Conservation (phyloP, 2,329 filamentous ascomycete genomes). For the Talaromyces sp. region DNA sequence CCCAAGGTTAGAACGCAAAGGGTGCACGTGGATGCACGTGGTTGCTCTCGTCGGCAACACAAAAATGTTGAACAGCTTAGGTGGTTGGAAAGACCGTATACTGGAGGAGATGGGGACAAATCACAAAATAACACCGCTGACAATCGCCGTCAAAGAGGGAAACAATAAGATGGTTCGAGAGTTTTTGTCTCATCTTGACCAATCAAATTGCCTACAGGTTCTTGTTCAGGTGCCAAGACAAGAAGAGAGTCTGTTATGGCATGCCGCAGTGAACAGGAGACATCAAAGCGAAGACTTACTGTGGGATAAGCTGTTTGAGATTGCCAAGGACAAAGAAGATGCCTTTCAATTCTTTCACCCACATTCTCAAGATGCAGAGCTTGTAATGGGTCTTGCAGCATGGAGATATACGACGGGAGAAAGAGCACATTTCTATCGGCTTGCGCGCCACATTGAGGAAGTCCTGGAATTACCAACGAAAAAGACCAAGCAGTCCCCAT, state of each 20-base stretch:
- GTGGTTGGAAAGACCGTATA: not conserved
- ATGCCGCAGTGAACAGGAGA: not conserved
- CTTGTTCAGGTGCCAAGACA: not conserved
- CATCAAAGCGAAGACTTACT: not conserved
- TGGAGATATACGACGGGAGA: not conserved
- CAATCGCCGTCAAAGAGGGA: not conserved
- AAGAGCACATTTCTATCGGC: not conserved
- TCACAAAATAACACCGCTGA: not conserved
- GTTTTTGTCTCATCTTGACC: not conserved
- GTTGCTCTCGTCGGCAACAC: not conserved
- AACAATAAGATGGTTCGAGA: not conserved
- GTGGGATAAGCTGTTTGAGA: not conserved
- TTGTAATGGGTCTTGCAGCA: not conserved
- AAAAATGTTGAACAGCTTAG: not conserved
- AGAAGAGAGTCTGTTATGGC: not conserved
- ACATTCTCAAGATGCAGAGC: not conserved
- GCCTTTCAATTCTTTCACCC: not conserved
- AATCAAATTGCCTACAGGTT: not conserved
- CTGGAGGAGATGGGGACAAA: not conserved
- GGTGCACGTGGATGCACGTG: not conserved
- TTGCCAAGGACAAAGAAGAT: not conserved
- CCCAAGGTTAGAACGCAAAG: not conserved
- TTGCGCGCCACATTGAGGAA: not conserved
- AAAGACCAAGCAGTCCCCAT: not conserved
- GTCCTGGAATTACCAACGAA: too few relatives aligned